Evolutionary conservation across 805 yeast genomes (phyloP), one percentile per base, ranked within the genome.

Genomic region (Sugiyamaella chiloensis): DNA sequence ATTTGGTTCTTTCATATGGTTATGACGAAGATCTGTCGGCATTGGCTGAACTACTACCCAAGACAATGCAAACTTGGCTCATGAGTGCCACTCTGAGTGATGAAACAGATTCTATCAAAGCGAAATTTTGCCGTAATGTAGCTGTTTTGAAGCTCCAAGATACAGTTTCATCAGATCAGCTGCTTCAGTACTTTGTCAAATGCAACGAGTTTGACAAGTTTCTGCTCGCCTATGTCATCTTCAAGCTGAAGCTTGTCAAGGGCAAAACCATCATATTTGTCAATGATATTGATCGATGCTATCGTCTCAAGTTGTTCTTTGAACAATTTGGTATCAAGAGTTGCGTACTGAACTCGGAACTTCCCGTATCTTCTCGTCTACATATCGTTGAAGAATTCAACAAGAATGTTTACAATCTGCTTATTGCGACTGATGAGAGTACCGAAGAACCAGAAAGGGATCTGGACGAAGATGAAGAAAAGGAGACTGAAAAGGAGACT

Each of bases 1-100:
- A 93, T 69, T 75, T 93, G 57, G 79, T 93, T 40, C 69, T 87
- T 43, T 84, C 95, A 1, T 93, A 86, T 65, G 99, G 99, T 20
- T 88, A 93, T 64, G 78, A 81, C 55, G 95, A 87, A 6, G 99
- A 93, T 67, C 72, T 91, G 53, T 71, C 77, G 35, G 77, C 75
- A 58, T 75, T 93, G 53, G 75, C 85, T 6, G 71, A 74, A 21
- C 76, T 67, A 52, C 68, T 90, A 53, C 88, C 89, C 51, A 82
- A 81, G 61, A 84, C 85, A 29, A 42, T 42, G 56, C 99, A 93
- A 69, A 83, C 93, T 2, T 93, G 88, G 67, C 71, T 93, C 56
- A 93, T 93, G 98, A 86, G 96, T 67, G 99, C 99, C 2, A 93
- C 99, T 2, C 71, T 93, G 50, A 86, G 81, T 61, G 95, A 87